Evolutionary conservation across 2,329 filamentous ascomycete genomes (phyloP).

Genomic region (Cordyceps cicadae): DNA sequence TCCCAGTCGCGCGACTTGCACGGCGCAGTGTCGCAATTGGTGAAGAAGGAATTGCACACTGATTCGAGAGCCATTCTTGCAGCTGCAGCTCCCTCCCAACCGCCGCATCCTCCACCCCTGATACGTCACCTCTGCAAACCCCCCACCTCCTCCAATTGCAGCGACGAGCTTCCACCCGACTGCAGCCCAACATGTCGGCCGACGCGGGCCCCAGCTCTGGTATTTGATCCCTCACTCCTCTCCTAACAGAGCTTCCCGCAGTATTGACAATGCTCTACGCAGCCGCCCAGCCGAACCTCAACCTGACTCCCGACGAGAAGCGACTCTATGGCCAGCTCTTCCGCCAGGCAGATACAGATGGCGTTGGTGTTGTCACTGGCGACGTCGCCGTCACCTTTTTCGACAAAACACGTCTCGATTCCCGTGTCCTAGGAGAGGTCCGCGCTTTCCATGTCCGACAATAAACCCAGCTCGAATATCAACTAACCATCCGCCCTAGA

Average conservation of each 20-base stretch:
- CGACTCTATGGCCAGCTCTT: conserved; percentile 90
- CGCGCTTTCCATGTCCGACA: conserved; percentile 23
- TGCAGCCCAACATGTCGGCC: conserved; percentile 11
- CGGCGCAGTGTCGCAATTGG: conserved; percentile 4
- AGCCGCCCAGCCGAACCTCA: conserved; percentile 59
- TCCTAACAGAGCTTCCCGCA: background rate
- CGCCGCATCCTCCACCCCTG: conserved; percentile 2
- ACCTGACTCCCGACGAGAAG: conserved; percentile 87
- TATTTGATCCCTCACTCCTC: background rate
- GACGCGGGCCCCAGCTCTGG: conserved; percentile 11
- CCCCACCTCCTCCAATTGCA: conserved; percentile 1
- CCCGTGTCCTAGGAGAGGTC: conserved; percentile 80
- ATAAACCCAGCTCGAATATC: background rate
- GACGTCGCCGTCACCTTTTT: conserved; percentile 97
- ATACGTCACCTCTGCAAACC: background rate
- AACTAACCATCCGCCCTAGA: conserved; percentile 42
- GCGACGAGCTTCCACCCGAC: background rate
- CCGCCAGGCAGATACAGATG: conserved; percentile 83
- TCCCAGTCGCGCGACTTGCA: conserved; percentile 3
- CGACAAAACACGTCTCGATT: conserved; percentile 85
- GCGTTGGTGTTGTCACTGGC: conserved; percentile 86
- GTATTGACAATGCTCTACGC: background rate
- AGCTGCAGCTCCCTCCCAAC: background rate
- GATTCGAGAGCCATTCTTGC: background rate
- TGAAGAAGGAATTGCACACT: background rate